These are phyloP conservation scores for Lepraria neglecta DNA, from an alignment of 495 filamentous ascomycete genomes.

Conservation along the genomic window DNA sequence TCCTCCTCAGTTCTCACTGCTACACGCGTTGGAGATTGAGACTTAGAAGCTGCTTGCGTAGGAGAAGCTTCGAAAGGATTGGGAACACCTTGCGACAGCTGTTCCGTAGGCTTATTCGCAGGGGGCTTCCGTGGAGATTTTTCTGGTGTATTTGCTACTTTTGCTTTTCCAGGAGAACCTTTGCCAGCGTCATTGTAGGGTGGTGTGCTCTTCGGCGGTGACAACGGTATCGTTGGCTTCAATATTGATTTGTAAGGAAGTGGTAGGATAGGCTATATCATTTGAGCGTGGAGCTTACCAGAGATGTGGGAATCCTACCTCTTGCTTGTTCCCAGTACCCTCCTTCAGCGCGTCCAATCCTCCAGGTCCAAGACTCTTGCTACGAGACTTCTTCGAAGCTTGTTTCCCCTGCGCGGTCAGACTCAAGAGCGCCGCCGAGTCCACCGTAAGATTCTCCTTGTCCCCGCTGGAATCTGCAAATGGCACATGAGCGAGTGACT, in stretches of 20 bases:
- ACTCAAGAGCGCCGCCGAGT: conserved; percentile 41
- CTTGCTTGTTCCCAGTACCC: conserved; percentile 71
- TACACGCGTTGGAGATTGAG: conserved; percentile 36
- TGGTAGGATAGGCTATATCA: conserved; percentile 47
- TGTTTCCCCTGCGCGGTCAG: conserved; percentile 37
- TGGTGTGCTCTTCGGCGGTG: conserved; percentile 55
- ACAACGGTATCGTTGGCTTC: conserved; percentile 69
- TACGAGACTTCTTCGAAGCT: conserved; percentile 69
- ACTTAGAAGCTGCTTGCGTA: conserved; percentile 18
- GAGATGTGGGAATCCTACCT: conserved; percentile 46
- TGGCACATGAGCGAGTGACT: conserved; percentile 67
- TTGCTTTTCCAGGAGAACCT: conserved; percentile 34
- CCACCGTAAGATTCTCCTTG: conserved; percentile 68
- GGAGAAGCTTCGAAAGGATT: conserved; percentile 25
- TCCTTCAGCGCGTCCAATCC: conserved; percentile 76
- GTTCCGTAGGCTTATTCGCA: conserved; percentile 28
- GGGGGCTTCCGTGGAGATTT: conserved; percentile 14
- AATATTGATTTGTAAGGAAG: conserved; percentile 72
- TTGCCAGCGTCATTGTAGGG: conserved; percentile 43
- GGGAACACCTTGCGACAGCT: conserved; percentile 45
- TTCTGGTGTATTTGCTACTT: conserved; percentile 20
- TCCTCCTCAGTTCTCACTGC: conserved; percentile 66
- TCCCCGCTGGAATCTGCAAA: conserved; percentile 45
- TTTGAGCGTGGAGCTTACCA: conserved; percentile 7
- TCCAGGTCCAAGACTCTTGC: conserved; percentile 91